Evolutionary conservation across 2,329 filamentous ascomycete species (phyloP).

Genomic region (Cladophialophora exuberans): DNA sequence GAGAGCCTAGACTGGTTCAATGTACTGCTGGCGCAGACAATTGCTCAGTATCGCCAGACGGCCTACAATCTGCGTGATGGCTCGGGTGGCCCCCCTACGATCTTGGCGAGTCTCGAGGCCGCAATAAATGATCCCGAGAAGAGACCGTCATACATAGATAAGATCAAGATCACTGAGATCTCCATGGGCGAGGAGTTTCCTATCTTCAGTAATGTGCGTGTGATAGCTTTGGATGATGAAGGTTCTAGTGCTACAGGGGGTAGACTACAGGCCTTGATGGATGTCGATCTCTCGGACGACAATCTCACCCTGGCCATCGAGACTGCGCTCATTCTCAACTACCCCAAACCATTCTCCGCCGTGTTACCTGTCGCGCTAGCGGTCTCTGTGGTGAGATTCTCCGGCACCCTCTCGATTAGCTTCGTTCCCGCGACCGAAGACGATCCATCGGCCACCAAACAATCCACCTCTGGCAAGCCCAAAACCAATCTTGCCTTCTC

Average conservation of each 20-base stretch:
- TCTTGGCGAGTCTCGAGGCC: conserved; percentile 80
- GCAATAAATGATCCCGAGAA: conserved; percentile 84
- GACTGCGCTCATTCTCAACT: conserved; percentile 92
- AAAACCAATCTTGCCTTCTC: conserved; percentile 90
- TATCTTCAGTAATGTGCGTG: conserved; percentile 96
- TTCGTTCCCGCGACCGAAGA: conserved; percentile 72
- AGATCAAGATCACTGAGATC: conserved; percentile 91
- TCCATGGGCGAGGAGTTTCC: conserved; percentile 96
- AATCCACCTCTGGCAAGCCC: conserved; percentile 58
- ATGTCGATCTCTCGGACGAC: conserved; percentile 88
- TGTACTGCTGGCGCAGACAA: conserved; percentile 92
- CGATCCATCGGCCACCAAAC: conserved; percentile 33
- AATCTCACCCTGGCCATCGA: conserved; percentile 94
- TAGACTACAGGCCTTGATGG: conserved; percentile 89
- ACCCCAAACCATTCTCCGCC: conserved; percentile 85
- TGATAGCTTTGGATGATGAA: conserved; percentile 74
- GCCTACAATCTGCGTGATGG: conserved; percentile 79
- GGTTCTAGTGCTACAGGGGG: conserved; percentile 62
- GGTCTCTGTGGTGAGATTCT: conserved; percentile 91
- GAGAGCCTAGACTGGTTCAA: conserved; percentile 99
- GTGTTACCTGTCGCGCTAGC: conserved; percentile 89
- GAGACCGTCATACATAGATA: conserved; percentile 88
- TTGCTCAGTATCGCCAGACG: conserved; percentile 91
- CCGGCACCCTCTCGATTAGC: conserved; percentile 88
- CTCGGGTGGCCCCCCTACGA: conserved; percentile 55